A percentile compares a stretch with the other conserved stretches of the same genome.
Conservation (phyloP, 768 basidiomycete genomes). For the Rhizopogon vulgaris region DNA sequence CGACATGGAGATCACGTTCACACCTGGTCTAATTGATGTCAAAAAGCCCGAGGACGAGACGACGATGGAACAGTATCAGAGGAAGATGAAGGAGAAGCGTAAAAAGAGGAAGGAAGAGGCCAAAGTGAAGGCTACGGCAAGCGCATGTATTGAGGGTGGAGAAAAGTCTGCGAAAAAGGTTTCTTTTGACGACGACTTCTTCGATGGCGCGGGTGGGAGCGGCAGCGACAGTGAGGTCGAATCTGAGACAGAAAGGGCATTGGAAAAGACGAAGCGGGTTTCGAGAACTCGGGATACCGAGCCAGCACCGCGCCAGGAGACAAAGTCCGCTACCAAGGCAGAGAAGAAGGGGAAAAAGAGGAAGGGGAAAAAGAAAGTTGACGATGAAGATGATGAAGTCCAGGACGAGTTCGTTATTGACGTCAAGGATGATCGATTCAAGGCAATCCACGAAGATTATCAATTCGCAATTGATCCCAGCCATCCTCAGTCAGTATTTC, state of each 20-base stretch:
- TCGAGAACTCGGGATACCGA: conserved; percentile 14
- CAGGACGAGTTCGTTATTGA: conserved; percentile 82
- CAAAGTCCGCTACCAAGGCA: conserved; percentile 81
- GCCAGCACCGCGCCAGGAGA: conserved; percentile 41
- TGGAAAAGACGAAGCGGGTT: conserved; percentile 17
- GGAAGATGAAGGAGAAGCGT: conserved; percentile 86
- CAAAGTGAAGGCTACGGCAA: conserved; percentile 31
- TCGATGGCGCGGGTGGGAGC: conserved; percentile 41
- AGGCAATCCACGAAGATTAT: conserved; percentile 81
- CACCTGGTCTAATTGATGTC: conserved; percentile 65
- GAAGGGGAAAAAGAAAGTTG: conserved; percentile 33
- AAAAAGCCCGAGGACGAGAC: conserved; percentile 67
- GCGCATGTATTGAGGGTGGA: conserved; percentile 17
- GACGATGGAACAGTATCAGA: conserved; percentile 82
- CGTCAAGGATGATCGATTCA: conserved; percentile 84
- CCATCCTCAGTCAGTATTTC: conserved; percentile 79
- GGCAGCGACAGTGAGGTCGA: conserved; percentile 30
- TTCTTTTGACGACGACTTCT: conserved; percentile 66
- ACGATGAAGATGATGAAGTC: conserved; percentile 52
- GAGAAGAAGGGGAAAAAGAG: conserved; percentile 58
- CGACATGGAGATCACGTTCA: conserved; percentile 96
- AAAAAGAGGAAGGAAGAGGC: conserved; percentile 70
- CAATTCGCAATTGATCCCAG: conserved; percentile 94
- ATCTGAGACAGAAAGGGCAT: conserved; percentile 13
- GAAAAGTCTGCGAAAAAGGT: conserved; percentile 12